Conservation (phyloP, 1,284 basidiomycete species). For the Leccinum griseonigrum region DNA sequence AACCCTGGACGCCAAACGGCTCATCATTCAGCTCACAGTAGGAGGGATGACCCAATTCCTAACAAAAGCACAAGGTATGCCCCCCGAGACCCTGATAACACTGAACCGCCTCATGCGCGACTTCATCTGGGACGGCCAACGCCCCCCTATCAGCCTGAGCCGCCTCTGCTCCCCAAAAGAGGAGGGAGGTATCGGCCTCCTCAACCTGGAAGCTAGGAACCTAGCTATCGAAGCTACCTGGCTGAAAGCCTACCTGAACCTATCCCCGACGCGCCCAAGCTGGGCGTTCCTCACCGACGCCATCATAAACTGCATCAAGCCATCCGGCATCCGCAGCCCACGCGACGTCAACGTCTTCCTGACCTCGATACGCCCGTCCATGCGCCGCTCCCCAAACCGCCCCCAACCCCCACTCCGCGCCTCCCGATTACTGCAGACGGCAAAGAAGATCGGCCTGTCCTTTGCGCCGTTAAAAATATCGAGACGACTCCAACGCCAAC, state of each 20-base stretch:
- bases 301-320: constrained; percentile 1
- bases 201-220: background rate
- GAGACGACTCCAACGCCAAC: background rate
- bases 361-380: background rate
- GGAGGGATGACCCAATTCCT: constrained; percentile 19
- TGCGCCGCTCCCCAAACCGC: too few species aligned
- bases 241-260: background rate
- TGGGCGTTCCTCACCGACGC: background rate
- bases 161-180: background rate
- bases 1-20: constrained; percentile 6
- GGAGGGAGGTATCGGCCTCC: background rate
- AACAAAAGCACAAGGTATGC: constrained; percentile 26
- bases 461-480: background rate
- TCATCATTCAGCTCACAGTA: constrained; percentile 11
- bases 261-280: too few species aligned
- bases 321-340: background rate
- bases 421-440: background rate
- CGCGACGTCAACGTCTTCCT: background rate
- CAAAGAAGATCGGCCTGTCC: background rate
- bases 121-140: background rate
- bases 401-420: background rate
- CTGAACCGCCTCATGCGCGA: rapidly evolving
- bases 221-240: background rate
- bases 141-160: background rate
- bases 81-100: background rate